Evolutionary conservation across 2,329 filamentous ascomycete species (phyloP).

Genomic region (Colletotrichum sp.): DNA sequence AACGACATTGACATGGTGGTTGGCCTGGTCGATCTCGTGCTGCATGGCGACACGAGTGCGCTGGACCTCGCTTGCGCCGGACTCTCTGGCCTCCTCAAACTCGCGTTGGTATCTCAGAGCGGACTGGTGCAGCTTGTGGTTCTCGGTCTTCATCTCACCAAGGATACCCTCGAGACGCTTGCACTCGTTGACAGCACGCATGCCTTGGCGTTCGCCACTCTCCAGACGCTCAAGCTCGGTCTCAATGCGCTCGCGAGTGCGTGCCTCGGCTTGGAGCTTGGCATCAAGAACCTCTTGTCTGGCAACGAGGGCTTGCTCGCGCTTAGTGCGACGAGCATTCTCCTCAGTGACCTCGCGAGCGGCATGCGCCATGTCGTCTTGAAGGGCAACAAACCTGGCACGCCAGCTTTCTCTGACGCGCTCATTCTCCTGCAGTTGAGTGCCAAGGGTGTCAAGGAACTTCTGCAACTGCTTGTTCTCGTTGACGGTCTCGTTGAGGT

Average conservation of each 20-base stretch:
- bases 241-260: conserved; percentile 71
- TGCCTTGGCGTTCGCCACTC: conserved; percentile 66
- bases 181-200: conserved; percentile 67
- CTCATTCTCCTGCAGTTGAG: conserved; percentile 85
- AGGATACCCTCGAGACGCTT: conserved; percentile 63
- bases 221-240: conserved; percentile 70
- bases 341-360: conserved; percentile 83
- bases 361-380: conserved; percentile 84
- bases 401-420: conserved; percentile 84
- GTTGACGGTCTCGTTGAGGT: conserved; percentile 52
- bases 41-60: conserved; percentile 81
- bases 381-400: conserved; percentile 81
- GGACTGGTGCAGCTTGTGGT: conserved; percentile 73
- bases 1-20: conserved; percentile 83
- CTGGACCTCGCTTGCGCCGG: conserved; percentile 79
- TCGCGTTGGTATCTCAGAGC: conserved; percentile 78
- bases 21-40: conserved; percentile 81
- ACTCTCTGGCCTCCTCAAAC: conserved; percentile 82
- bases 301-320: conserved; percentile 79
- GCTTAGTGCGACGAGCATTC: conserved; percentile 78
- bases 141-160: conserved; percentile 66
- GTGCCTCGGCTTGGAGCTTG: conserved; percentile 75
- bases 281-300: conserved; percentile 81
- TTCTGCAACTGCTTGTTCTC: conserved; percentile 77
- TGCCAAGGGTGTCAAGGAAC: conserved; percentile 74